phyloP scores from a whole-genome alignment of 2,329 filamentous ascomycete species.

The Fusarium nelsonii region DNA sequence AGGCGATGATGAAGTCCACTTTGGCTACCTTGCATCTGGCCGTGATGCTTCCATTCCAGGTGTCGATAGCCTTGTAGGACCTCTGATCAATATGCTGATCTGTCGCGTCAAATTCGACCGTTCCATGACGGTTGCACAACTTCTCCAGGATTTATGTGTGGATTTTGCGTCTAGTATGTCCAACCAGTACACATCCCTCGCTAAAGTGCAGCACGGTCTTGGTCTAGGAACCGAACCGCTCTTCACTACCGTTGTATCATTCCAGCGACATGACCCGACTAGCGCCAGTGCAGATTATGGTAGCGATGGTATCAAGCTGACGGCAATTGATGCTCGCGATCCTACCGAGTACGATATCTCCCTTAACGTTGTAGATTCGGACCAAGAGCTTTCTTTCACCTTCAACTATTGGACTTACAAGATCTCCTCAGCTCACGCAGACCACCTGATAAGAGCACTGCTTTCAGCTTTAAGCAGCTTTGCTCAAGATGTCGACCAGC shows the following conservation, averaged over 20 bases:
- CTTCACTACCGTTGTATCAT: constrained; percentile 1
- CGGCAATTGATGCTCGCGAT: neutral
- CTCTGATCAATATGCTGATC: neutral
- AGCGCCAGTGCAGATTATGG: neutral
- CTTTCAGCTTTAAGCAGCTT: neutral
- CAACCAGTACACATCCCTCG: neutral
- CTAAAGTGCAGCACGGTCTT: constrained; percentile 1
- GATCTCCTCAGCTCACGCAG: constrained; percentile 7
- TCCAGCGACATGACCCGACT: neutral
- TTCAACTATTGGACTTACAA: constrained; percentile 14
- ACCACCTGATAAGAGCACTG: constrained; percentile 4
- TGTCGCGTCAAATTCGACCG: neutral
- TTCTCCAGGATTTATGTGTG: neutral
- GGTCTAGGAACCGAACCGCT: neutral
- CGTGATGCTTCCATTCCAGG: neutral
- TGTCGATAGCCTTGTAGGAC: neutral
- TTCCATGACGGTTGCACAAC: neutral
- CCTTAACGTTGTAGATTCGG: constrained; percentile 4
- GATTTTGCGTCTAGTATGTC: constrained; percentile 1
- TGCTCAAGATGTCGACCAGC: neutral
- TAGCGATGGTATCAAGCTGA: neutral
- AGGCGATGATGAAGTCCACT: constrained; percentile 3
- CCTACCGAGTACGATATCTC: constrained; percentile 17
- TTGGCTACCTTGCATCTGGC: constrained; percentile 5
- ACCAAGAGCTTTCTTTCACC: constrained; percentile 4